Conservation (phyloP, 179 eudicot genomes). For the Beta corolliflora region DNA sequence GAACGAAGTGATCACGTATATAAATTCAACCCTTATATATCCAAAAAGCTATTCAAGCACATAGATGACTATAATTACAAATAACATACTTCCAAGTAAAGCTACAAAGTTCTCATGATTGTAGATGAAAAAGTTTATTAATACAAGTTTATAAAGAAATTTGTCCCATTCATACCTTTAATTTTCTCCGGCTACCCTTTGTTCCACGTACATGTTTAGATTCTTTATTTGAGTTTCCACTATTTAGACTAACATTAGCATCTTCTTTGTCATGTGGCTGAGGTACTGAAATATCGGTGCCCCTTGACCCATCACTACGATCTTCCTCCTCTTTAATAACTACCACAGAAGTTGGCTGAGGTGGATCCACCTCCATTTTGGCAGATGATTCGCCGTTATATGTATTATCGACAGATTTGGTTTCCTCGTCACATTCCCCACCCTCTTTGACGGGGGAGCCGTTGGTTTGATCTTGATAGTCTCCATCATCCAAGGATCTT, state of each 20-base stretch:
- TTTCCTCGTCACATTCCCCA: slow-evolving; percentile 55
- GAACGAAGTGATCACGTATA: slow-evolving; percentile 22
- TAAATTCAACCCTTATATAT: not conserved
- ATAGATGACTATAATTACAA: not conserved
- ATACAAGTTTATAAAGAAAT: not conserved
- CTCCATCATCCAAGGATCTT: slow-evolving; percentile 60
- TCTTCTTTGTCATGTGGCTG: slow-evolving; percentile 27
- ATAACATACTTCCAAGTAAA: not conserved
- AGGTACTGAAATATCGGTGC: slow-evolving; percentile 19
- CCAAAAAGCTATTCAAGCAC: not conserved
- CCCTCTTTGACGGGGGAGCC: slow-evolving; percentile 48
- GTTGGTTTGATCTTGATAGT: slow-evolving; percentile 59
- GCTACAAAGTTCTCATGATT: not conserved
- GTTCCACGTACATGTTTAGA: slow-evolving; percentile 33
- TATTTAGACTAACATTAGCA: slow-evolving; percentile 21
- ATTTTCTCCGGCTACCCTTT: slow-evolving; percentile 55
- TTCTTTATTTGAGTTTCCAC: slow-evolving; percentile 33
- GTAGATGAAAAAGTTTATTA: not conserved
- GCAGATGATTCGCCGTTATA: slow-evolving; percentile 28
- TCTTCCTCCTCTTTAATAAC: slow-evolving; percentile 45
- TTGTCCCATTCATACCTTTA: slow-evolving; percentile 49
- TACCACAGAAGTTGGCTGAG: slow-evolving; percentile 30
- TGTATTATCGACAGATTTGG: slow-evolving; percentile 78
- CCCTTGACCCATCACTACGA: slow-evolving; percentile 31
- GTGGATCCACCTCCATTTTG: slow-evolving; percentile 40